Conservation (phyloP, 2,329 filamentous ascomycete genomes). For the Trichoderma simmonsii region DNA sequence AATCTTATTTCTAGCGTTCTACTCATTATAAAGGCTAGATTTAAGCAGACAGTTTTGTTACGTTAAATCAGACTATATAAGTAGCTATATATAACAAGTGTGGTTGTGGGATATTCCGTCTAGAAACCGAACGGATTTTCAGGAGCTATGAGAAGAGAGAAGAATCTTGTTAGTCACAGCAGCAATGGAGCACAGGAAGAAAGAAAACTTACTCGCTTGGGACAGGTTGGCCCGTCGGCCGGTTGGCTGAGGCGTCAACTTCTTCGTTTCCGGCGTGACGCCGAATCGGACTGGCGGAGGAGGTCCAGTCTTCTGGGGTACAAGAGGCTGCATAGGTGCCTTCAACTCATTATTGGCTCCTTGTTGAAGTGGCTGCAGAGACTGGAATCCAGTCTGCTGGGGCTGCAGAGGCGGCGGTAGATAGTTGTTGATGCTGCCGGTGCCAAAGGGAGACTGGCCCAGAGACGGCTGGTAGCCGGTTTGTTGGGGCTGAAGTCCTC, state of each 20-base stretch:
- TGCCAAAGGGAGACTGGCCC: conserved; percentile 48
- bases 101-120: background rate
- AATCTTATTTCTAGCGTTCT: conserved; percentile 11
- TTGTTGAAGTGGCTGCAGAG: conserved; percentile 37
- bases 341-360: conserved; percentile 52
- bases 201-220: conserved; percentile 81
- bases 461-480: conserved; percentile 56
- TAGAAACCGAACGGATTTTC: conserved; percentile 55
- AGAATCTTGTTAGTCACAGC: background rate
- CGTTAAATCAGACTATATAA: conserved; percentile 12
- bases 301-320: conserved; percentile 57
- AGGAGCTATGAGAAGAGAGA: conserved; percentile 37
- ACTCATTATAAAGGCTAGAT: conserved; percentile 10
- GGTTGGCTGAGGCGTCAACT: conserved; percentile 79
- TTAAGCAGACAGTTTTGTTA: conserved; percentile 8
- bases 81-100: conserved; percentile 8
- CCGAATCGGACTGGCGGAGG: conserved; percentile 88
- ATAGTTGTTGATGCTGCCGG: conserved; percentile 53
- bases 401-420: conserved; percentile 60
- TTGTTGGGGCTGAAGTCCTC: conserved; percentile 56
- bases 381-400: conserved; percentile 53
- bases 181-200: background rate
- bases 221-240: conserved; percentile 85
- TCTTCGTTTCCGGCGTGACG: conserved; percentile 68
- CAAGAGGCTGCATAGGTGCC: conserved; percentile 41